These are phyloP conservation scores for Blastocystis sp. DNA, from an alignment of 352 stramenopile species.

Conservation along the genomic window DNA sequence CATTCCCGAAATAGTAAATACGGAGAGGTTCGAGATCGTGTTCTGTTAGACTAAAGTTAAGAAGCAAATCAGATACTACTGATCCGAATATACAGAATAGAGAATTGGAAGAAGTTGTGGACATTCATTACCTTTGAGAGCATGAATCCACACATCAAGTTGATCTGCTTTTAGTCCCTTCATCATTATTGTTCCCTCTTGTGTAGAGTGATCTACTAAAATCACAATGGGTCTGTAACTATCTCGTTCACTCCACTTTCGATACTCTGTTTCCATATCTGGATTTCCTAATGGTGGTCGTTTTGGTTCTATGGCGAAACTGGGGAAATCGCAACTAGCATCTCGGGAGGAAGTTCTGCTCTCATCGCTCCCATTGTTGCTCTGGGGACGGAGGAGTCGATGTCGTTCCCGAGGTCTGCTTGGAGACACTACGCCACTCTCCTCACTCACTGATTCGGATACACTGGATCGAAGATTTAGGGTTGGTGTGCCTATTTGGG, in stretches of 20 bases:
- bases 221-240: not conserved
- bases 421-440: not conserved
- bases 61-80: not conserved
- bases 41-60: conserved; percentile 23
- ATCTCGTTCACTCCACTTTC: not conserved
- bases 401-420: not conserved
- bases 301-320: no score
- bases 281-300: no score
- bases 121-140: not conserved
- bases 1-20: conserved; percentile 29
- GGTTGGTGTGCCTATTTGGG: no score
- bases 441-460: not conserved
- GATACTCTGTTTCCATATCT: not conserved
- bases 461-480: not conserved
- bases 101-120: not conserved
- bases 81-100: conserved; percentile 23
- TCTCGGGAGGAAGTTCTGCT: not conserved
- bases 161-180: not conserved
- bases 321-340: not conserved
- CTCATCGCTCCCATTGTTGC: not conserved
- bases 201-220: not conserved
- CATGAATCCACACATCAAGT: not conserved
- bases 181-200: not conserved
- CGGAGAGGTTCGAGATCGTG: conserved; percentile 19
- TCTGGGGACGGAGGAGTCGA: no score